Base-by-base conservation (phyloP, 192 early-diverging fungal species). In the Entophlyctis helioformis region DNA sequence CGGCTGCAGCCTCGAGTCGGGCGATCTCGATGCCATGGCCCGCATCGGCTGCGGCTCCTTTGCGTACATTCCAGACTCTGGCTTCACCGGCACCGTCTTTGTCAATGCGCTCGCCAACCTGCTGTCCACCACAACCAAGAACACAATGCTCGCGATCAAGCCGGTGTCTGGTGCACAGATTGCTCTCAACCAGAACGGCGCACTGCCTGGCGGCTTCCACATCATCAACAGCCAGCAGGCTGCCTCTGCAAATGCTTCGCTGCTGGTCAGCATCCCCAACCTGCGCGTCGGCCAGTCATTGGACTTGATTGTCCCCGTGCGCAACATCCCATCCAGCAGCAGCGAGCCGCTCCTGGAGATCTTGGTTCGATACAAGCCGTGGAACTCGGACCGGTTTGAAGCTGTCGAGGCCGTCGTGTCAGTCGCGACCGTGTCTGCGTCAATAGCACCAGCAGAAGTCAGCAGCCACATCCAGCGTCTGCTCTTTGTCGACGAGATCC, bases 81-180 rank as follows among this genome's bases (percentile, higher is more conserved):
- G 28, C 20, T 60, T 63, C 36, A 58, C 62, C 24, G 62, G 62
- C 39, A 63, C 62, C 26, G 39, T 46, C 25, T 63, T 63, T 45
- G 48, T 63, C 25, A 33, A 63, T 36, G 43, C 56, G 11, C 40
- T 46, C 2, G 39, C 51, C 27, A 50, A 34, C 32, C 16, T 63
- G 48, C 8, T 52, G 31, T 3, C 28, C 33, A 42, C 38, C 11
- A 11, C 19, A 5, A 21, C 47, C 23, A 35, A 24, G 22, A 21
- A n/a, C 6, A 37, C 44, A 6, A 46, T 24, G n/a, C 25, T 60
- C 9, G 35, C 20, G n/a, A 16, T 60, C n/a, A 33, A 49, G 19
- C 15, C 45, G 10, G n/a, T 16, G 10, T 29, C 16, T 37, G 49
- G 43, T 2, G 52, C 51, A 13, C 42, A 44, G 13, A 38, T 51